Conservation (phyloP, 2,329 filamentous ascomycete species). For the Aspergillus transmontanensis region DNA sequence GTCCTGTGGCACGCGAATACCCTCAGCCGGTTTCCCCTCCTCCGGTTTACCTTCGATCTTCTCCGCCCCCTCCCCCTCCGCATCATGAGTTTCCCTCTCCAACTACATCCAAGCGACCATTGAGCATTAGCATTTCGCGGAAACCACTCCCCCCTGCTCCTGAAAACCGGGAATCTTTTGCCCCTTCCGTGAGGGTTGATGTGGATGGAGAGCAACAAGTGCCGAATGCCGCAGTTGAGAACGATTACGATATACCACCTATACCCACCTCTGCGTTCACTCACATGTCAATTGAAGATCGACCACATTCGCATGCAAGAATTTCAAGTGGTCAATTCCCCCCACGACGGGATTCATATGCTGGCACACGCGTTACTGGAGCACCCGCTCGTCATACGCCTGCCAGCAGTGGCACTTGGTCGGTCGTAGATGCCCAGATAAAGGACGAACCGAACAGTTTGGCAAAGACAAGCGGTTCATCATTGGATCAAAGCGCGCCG, state of each 20-base stretch:
- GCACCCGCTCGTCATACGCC: slow-evolving; percentile 31
- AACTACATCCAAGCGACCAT: slow-evolving; percentile 24
- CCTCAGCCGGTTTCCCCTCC: slow-evolving; percentile 42
- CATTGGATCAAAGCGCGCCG: slow-evolving; percentile 28
- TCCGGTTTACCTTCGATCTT: slow-evolving; percentile 46
- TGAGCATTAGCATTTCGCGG: slow-evolving; percentile 25
- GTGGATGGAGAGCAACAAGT: slow-evolving; percentile 28
- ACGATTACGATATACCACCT: slow-evolving; percentile 25
- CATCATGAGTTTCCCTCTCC: slow-evolving; percentile 27
- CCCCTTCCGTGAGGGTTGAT: slow-evolving; percentile 39
- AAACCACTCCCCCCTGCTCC: slow-evolving; percentile 28
- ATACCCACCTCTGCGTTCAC: slow-evolving; percentile 29
- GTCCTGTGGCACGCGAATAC: slow-evolving; percentile 24
- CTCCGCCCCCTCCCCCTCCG: slow-evolving; percentile 32
- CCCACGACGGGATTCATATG: slow-evolving; percentile 28
- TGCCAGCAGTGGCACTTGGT: slow-evolving; percentile 40
- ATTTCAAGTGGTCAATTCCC: slow-evolving; percentile 24
- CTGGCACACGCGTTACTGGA: slow-evolving; percentile 19
- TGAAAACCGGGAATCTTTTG: slow-evolving; percentile 33
- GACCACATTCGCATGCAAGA: slow-evolving; percentile 19
- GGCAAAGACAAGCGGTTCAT: slow-evolving; percentile 24
- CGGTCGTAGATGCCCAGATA: slow-evolving; percentile 30
- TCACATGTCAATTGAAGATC: slow-evolving; percentile 29
- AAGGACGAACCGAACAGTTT: slow-evolving; percentile 25
- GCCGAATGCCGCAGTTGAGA: slow-evolving; percentile 32